These are phyloP conservation scores for Lipomyces japonicus DNA, from an alignment of 805 yeast genomes.

Conservation along the genomic window DNA sequence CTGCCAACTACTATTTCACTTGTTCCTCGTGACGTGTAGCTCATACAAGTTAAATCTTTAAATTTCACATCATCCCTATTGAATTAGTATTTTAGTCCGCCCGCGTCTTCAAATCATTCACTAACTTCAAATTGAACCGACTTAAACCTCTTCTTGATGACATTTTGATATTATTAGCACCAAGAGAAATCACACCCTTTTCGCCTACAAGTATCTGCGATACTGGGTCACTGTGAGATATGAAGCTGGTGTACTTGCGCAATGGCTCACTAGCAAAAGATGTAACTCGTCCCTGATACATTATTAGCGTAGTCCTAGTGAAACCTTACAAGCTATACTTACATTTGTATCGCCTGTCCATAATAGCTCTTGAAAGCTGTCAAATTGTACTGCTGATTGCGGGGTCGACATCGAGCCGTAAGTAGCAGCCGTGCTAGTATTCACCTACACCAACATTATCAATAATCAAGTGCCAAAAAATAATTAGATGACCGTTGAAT, in stretches of 20 bases:
- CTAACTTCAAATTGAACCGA: slow-evolving; percentile 33
- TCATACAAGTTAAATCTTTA: slow-evolving; percentile 32
- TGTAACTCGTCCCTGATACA: slow-evolving; percentile 39
- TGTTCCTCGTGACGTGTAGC: slow-evolving; percentile 32
- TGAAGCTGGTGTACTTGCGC: slow-evolving; percentile 55
- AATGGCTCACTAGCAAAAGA: slow-evolving; percentile 48
- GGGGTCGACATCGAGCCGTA: slow-evolving; percentile 18
- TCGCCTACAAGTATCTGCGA: slow-evolving; percentile 52
- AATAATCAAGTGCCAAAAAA: not conserved
- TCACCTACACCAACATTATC: slow-evolving; percentile 8
- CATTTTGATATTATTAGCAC: slow-evolving; percentile 50
- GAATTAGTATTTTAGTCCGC: not conserved
- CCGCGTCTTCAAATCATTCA: not conserved
- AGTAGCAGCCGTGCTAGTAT: slow-evolving; percentile 14
- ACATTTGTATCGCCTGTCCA: slow-evolving; percentile 75
- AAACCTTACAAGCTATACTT: slow-evolving; percentile 38
- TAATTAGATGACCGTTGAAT: not conserved
- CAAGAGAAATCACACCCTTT: slow-evolving; percentile 57
- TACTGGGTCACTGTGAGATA: slow-evolving; percentile 51
- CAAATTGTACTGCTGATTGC: slow-evolving; percentile 49
- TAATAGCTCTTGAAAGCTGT: slow-evolving; percentile 65
- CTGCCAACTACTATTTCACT: slow-evolving; percentile 38
- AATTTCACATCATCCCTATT: slow-evolving; percentile 13
- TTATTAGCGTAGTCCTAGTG: not conserved
- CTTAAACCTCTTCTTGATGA: slow-evolving; percentile 57